Conservation (phyloP, 2,329 filamentous ascomycete genomes). For the Penicillium sp. region DNA sequence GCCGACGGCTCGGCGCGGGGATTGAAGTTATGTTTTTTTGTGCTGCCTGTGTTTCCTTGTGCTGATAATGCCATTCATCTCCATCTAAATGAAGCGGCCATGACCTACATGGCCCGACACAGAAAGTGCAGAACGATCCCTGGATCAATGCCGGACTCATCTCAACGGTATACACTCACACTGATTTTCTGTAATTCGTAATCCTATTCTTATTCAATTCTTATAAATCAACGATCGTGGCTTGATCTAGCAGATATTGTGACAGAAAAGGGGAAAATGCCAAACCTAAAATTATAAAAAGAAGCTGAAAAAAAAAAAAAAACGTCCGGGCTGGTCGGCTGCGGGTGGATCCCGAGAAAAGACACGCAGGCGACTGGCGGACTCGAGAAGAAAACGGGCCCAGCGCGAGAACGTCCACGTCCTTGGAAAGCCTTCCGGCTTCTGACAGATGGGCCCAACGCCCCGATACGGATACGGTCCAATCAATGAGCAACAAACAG, state of each 20-base stretch:
- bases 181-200: neutral
- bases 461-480: neutral
- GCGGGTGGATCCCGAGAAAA: constrained; percentile 13
- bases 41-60: no score
- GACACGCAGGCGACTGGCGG: constrained; percentile 1
- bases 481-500: neutral
- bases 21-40: constrained; percentile 1
- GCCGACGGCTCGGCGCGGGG: constrained; percentile 15
- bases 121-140: neutral
- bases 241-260: neutral
- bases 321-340: constrained; percentile 5
- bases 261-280: neutral
- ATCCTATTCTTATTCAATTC: no score
- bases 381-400: constrained; percentile 2
- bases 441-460: neutral
- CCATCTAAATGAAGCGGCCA: neutral
- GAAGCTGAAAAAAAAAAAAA: neutral
- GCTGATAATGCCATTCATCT: neutral
- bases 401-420: neutral
- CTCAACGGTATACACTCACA: no score
- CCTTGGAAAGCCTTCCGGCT: neutral
- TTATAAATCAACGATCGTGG: neutral
- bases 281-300: constrained; percentile 4
- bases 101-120: neutral
- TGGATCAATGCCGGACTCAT: neutral